Conservation (phyloP, 345 rosid species). For the Brassica carinata region DNA sequence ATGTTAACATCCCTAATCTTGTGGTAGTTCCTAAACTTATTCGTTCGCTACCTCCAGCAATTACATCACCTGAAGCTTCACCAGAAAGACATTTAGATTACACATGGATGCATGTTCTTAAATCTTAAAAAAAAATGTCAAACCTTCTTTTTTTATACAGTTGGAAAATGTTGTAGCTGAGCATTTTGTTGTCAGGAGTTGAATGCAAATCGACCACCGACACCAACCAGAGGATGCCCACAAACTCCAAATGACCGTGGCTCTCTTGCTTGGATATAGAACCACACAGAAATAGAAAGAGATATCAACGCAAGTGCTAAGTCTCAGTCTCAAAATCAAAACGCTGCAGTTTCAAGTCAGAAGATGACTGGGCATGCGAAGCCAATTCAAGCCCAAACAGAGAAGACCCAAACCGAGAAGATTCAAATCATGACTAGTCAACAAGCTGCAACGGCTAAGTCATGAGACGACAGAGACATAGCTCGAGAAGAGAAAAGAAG, state of each 20-base stretch:
- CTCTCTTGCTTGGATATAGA: slow-evolving; percentile 84
- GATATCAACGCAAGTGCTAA: no score
- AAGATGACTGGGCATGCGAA: no score
- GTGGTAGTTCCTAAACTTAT: slow-evolving; percentile 96
- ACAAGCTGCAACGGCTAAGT: no score
- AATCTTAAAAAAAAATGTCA: neutral
- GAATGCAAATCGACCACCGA: slow-evolving; percentile 92
- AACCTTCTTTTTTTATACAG: neutral
- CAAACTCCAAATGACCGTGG: slow-evolving; percentile 81
- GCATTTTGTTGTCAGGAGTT: slow-evolving; percentile 63
- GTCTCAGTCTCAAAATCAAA: no score
- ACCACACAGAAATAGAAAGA: neutral
- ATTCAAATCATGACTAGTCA: no score
- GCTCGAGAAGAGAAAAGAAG: no score
- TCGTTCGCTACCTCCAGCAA: slow-evolving; percentile 93
- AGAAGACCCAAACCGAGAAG: no score
- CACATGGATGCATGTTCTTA: slow-evolving; percentile 95
- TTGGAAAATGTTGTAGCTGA: neutral
- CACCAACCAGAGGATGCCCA: slow-evolving; percentile 96
- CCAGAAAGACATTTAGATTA: slow-evolving; percentile 86
- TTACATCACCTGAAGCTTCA: slow-evolving; percentile 79
- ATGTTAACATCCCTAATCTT: slow-evolving; percentile 40
- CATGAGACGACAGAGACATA: no score
- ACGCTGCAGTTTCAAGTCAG: no score
- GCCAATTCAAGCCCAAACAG: no score